phyloP scores from a whole-genome alignment of 441 rosid species.

The Biscutella auriculata region DNA sequence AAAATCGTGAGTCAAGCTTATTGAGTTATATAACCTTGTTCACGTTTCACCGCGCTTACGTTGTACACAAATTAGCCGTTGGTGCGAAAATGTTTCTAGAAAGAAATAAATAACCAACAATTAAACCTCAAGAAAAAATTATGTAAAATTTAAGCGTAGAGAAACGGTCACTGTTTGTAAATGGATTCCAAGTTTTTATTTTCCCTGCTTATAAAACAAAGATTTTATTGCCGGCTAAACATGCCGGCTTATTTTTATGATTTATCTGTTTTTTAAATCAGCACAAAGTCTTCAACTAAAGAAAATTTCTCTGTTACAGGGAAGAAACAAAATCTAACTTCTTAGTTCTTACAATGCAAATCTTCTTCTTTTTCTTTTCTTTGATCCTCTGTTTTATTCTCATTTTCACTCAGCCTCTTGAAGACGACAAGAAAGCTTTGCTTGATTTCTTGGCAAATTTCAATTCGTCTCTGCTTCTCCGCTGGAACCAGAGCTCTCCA shows the following conservation, averaged over 20 bases:
- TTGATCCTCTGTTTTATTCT: slow-evolving; percentile 22
- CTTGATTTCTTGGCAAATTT: slow-evolving; percentile 39
- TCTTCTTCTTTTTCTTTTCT: slow-evolving; percentile 9
- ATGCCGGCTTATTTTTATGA: slow-evolving; percentile 7
- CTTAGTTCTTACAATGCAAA: slow-evolving; percentile 23
- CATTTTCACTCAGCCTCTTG: slow-evolving; percentile 34
- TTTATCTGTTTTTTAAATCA: not conserved
- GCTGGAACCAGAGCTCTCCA: slow-evolving; percentile 46
- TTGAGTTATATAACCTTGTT: too few relatives aligned
- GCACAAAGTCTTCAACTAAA: not conserved
- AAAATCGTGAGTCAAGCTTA: too few relatives aligned
- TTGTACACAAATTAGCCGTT: slow-evolving; percentile 12
- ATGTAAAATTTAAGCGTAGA: not conserved
- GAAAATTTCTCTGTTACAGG: not conserved
- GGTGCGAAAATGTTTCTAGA: not conserved
- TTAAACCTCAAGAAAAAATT: too few relatives aligned
- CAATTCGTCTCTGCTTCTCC: slow-evolving; percentile 20
- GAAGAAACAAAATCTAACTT: slow-evolving; percentile 6
- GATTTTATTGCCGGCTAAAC: slow-evolving; percentile 12
- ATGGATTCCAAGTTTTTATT: not conserved
- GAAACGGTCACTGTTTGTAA: slow-evolving; percentile 17
- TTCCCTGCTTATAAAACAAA: not conserved
- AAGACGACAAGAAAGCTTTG: slow-evolving; percentile 59
- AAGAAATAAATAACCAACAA: not conserved
- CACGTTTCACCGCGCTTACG: slow-evolving; percentile 10